These are phyloP conservation scores for Diaporthe amygdali DNA, from an alignment of 2,329 filamentous ascomycete species.

Conservation along the genomic window DNA sequence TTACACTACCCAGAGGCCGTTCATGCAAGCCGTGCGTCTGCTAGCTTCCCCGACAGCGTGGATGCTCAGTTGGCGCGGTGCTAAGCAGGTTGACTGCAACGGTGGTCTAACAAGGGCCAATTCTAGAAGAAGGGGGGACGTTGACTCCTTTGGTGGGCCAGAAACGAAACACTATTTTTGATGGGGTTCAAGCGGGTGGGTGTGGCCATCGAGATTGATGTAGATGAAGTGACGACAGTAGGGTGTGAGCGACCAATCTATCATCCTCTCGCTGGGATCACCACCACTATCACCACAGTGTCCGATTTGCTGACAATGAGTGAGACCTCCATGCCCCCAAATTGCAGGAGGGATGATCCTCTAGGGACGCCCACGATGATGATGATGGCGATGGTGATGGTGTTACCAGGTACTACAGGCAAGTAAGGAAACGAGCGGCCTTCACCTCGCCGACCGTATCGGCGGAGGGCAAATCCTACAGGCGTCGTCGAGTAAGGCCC, in stretches of 20 bases:
- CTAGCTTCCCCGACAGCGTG: constrained; percentile 16
- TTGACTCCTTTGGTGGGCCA: neutral
- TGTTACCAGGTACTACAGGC: too few species aligned
- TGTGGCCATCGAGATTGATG: constrained; percentile 1
- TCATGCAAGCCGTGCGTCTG: constrained; percentile 16
- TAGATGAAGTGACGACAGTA: constrained; percentile 10
- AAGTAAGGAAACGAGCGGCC: neutral
- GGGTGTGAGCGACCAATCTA: neutral
- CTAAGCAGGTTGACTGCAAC: constrained; percentile 2
- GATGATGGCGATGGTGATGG: neutral
- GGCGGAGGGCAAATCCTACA: neutral
- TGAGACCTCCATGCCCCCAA: neutral
- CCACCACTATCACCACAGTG: neutral
- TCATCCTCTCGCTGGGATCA: neutral
- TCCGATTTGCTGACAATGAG: neutral
- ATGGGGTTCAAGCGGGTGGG: neutral
- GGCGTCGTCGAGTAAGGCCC: neutral
- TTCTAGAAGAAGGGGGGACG: constrained; percentile 10
- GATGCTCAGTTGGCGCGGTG: neutral
- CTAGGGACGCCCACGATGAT: neutral
- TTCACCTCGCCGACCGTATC: neutral
- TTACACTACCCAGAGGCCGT: constrained; percentile 7
- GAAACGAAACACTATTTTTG: constrained; percentile 19
- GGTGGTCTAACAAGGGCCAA: constrained; percentile 1
- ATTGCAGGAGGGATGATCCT: constrained; percentile 17